These are phyloP conservation scores for Cutaneotrichosporon sp. DNA, from an alignment of 1,284 basidiomycete genomes.

Conservation along the genomic window DNA sequence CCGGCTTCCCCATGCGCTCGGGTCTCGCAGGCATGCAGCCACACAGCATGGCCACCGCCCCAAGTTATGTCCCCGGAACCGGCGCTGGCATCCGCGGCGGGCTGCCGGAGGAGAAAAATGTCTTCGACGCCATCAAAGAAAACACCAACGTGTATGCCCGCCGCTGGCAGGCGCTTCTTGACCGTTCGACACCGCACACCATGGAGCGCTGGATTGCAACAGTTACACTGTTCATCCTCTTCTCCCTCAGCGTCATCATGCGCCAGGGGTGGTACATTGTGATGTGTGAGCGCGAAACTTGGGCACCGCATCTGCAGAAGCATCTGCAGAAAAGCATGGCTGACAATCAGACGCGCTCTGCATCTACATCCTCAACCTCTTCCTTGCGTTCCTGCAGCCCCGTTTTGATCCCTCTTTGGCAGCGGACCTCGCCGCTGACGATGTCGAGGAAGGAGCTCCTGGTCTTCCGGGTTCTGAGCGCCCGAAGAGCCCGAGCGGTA, in stretches of 20 bases:
- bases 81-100: slow-evolving; percentile 29
- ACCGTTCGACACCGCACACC: slow-evolving; percentile 85
- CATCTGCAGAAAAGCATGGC: too few relatives aligned
- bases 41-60: slow-evolving; percentile 33
- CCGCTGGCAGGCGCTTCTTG: slow-evolving; percentile 70
- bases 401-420: slow-evolving; percentile 90
- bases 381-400: slow-evolving; percentile 51
- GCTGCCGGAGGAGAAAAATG: slow-evolving; percentile 47
- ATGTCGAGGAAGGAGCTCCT: slow-evolving; percentile 87
- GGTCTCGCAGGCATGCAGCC: slow-evolving; percentile 45
- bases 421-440: slow-evolving; percentile 85
- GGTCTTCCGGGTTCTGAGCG: slow-evolving; percentile 44
- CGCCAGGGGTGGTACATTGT: slow-evolving; percentile 92
- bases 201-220: slow-evolving; percentile 86
- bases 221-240: slow-evolving; percentile 65
- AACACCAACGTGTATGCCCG: slow-evolving; percentile 45
- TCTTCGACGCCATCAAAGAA: slow-evolving; percentile 45
- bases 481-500: slow-evolving; percentile 26
- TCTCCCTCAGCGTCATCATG: slow-evolving; percentile 80
- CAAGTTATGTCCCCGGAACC: slow-evolving; percentile 28
- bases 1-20: slow-evolving; percentile 46
- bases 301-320: neutral
- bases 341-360: slow-evolving; percentile 65
- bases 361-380: slow-evolving; percentile 83
- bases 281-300: slow-evolving; percentile 25